phyloP scores from a whole-genome alignment of 495 filamentous ascomycete genomes.

The Aspergillus heteromorphus region DNA sequence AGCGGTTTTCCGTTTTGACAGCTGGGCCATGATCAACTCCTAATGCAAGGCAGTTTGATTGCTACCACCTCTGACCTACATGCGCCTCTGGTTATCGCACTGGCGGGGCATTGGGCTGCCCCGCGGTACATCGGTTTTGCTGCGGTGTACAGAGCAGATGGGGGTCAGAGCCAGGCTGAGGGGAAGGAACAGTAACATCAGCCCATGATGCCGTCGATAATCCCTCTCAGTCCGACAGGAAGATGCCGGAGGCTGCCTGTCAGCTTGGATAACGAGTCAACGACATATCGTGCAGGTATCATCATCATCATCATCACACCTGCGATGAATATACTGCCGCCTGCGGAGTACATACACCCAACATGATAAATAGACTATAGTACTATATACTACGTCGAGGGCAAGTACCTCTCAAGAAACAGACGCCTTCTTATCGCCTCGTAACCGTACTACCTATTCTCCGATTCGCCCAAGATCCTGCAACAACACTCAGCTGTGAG shows the following conservation, averaged over 20 bases:
- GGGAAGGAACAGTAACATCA: neutral
- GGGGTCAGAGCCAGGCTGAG: neutral
- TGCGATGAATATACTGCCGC: neutral
- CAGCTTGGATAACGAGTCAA: no score
- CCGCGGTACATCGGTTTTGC: slow-evolving; percentile 5
- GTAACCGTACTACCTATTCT: slow-evolving; percentile 3
- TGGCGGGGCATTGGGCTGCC: slow-evolving; percentile 9
- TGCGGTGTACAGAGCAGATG: neutral
- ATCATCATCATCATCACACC: neutral
- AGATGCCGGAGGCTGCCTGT: neutral
- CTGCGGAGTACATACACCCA: no score
- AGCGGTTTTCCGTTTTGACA: slow-evolving; percentile 8
- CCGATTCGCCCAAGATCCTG: slow-evolving; percentile 10
- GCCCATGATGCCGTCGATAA: neutral
- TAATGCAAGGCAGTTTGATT: slow-evolving; percentile 16
- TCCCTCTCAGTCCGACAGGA: neutral
- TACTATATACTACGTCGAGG: neutral
- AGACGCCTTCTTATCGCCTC: slow-evolving; percentile 5
- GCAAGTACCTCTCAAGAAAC: neutral
- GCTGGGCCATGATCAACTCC: slow-evolving; percentile 3
- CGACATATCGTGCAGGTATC: no score
- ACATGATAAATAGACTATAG: no score
- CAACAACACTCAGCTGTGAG: neutral
- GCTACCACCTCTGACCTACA: slow-evolving; percentile 2
- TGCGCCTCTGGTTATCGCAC: neutral